Evolutionary conservation across 495 filamentous ascomycete species (phyloP), one percentile per base, ranked within the genome.

Genomic region (Talaromyces adpressus): DNA sequence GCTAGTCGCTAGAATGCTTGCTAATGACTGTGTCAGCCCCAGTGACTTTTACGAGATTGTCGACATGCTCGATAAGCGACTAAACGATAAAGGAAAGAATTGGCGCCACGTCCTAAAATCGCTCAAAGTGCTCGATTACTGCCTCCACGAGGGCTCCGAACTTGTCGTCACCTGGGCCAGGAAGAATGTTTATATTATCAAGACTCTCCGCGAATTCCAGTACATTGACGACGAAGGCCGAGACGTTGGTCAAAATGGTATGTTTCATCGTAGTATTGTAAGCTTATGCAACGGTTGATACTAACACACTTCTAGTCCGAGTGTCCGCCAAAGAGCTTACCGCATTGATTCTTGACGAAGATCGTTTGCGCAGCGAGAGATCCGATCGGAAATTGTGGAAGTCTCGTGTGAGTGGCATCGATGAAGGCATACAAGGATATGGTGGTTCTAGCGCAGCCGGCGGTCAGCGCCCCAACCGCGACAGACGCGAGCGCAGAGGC

Each of bases 51-150:
- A 96, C 80, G 93, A 99, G 71, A 97, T 99, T 68, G 96, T 99
- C 88, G 95, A 98, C 75, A 99, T 99, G 94, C 81, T 99, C 64
- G 95, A 98, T 77, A 98, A 98, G 81, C 89, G 95, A 64, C 81
- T 99, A 68, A 99, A 99, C 68, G 95, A 99, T 73, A 99, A 99
- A 75, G 95, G 95, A 69, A 99, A 97, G 83, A 99, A 99, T 75
- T 99, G 95, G 95, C 87, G 95, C 68, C 95, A 99, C 75, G 95
- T 99, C 3, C 81, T 99, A 61, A 99, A 99, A 78, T 94, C 93
- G 29, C 78, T 99, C 62, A 99, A 98, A 73, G 95, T 99, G 64
- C 83, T 97, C 63, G 95, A 99, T 76, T 99, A 99, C 76, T 96
- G 92, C 79, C 82, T 99, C 36, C 95, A 99, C 73, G 95, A 99